Conservation (phyloP, 257 asterid species). For the Plantago elongata region DNA sequence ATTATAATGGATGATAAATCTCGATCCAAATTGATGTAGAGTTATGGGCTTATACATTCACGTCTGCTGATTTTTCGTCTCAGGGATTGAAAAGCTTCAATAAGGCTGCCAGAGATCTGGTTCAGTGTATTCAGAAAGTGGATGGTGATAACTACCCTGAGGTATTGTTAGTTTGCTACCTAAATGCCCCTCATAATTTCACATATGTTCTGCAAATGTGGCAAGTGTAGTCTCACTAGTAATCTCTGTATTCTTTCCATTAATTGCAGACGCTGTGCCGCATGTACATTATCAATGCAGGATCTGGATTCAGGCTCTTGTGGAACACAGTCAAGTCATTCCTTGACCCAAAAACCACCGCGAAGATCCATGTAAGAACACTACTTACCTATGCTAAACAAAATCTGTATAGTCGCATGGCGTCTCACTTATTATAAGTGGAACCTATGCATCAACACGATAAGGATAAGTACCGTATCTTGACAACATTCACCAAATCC, state of each 20-base stretch:
- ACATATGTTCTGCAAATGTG: not conserved
- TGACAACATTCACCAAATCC: not conserved
- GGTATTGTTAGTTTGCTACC: conserved; percentile 28
- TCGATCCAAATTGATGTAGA: too few relatives aligned
- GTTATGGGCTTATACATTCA: not conserved
- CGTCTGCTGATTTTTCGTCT: not conserved
- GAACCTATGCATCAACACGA: not conserved
- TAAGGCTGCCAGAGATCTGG: conserved; percentile 82
- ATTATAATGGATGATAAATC: too few relatives aligned
- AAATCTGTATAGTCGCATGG: not conserved
- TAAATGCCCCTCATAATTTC: not conserved
- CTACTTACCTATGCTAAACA: not conserved
- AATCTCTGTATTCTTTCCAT: not conserved
- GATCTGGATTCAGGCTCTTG: conserved; percentile 92
- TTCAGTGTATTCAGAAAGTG: conserved; percentile 79
- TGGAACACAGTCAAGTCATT: conserved; percentile 96
- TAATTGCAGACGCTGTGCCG: conserved; percentile 64
- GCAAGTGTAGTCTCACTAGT: not conserved
- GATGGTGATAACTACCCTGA: conserved; percentile 98
- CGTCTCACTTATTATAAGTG: not conserved
- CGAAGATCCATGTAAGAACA: conserved; percentile 73
- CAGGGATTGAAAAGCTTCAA: conserved; percentile 90
- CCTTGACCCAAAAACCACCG: conserved; percentile 95
- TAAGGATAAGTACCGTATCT: not conserved
- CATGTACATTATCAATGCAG: conserved; percentile 96